Evolutionary conservation across 129 eudicot genomes (phyloP).

Genomic region (Arctium minus): DNA sequence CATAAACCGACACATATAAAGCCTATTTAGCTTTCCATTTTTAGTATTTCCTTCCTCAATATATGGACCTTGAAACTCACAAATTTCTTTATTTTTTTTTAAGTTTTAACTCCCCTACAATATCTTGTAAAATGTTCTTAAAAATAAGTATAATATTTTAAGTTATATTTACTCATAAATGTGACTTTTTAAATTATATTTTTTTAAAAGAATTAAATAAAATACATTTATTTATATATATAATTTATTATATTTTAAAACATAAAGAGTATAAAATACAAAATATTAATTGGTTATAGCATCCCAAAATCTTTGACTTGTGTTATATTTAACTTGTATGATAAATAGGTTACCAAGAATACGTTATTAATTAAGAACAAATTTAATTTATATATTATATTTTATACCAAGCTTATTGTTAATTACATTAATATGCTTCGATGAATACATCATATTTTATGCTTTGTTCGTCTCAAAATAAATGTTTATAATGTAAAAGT

Average conservation of each 20-base stretch:
- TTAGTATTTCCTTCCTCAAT: conserved; percentile 26
- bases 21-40: conserved; percentile 24
- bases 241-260: not conserved
- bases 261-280: not conserved
- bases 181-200: not conserved
- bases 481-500: too few relatives aligned
- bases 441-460: not conserved
- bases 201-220: not conserved
- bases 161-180: not conserved
- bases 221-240: not conserved
- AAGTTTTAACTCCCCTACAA: not conserved
- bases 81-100: not conserved
- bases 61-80: conserved; percentile 9
- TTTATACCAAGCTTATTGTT: not conserved
- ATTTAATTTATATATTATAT: not conserved
- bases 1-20: conserved; percentile 32
- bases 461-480: too few relatives aligned
- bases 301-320: not conserved
- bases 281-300: not conserved
- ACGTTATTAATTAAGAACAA: not conserved
- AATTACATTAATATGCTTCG: not conserved
- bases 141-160: not conserved
- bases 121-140: not conserved
- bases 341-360: not conserved
- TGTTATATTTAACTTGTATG: not conserved